These are phyloP conservation scores for Heliamphora pulchella DNA, from an alignment of 179 eudicot species.

Conservation along the genomic window DNA sequence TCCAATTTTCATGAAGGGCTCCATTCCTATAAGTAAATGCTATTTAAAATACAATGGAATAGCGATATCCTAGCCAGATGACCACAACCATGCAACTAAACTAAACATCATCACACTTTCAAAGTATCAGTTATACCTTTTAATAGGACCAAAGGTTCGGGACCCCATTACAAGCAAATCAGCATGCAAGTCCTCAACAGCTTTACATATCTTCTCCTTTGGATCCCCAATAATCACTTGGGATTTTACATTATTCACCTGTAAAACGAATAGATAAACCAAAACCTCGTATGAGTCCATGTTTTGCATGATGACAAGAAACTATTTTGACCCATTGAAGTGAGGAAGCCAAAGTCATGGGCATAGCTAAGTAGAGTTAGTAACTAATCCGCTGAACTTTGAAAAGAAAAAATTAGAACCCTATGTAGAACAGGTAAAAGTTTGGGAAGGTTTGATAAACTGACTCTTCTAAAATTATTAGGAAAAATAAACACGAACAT, in stretches of 20 bases:
- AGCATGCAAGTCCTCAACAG: constrained; percentile 60
- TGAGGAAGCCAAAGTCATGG: not conserved
- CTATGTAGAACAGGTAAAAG: too few relatives aligned
- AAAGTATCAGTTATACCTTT: constrained; percentile 34
- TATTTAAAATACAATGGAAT: not conserved
- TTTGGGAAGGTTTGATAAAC: too few relatives aligned
- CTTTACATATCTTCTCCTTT: constrained; percentile 76
- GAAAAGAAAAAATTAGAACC: too few relatives aligned
- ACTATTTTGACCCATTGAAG: not conserved
- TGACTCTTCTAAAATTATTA: too few relatives aligned
- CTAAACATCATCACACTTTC: not conserved
- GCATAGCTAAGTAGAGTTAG: too few relatives aligned
- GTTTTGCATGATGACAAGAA: not conserved
- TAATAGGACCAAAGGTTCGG: constrained; percentile 65
- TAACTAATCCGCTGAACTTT: too few relatives aligned
- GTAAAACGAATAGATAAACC: not conserved
- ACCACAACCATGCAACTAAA: constrained; percentile 1
- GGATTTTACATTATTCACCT: constrained; percentile 48
- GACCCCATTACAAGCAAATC: constrained; percentile 82
- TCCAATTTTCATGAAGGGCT: not conserved
- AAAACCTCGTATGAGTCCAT: not conserved
- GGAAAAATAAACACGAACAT: too few relatives aligned
- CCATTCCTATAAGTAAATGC: not conserved
- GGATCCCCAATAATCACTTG: constrained; percentile 63
- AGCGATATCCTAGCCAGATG: not conserved